These are phyloP conservation scores for Oryza glaberrima DNA, from an alignment of 176 grass and related monocot genomes.

Conservation along the genomic window DNA sequence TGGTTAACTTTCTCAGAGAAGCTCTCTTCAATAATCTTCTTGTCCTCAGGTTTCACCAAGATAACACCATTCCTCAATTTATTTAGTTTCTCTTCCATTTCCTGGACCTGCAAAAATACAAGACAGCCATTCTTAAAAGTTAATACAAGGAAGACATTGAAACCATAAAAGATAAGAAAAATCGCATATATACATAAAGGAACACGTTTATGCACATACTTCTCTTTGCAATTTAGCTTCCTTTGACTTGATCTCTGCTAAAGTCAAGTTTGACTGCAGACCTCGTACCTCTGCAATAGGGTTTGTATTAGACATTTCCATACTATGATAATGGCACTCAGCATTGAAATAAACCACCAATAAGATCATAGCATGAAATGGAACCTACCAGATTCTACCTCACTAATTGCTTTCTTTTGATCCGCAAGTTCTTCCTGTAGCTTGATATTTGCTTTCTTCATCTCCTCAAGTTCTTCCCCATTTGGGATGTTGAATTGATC, in stretches of 20 bases:
- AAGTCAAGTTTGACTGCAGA: conserved; percentile 91
- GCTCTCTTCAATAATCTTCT: conserved; percentile 77
- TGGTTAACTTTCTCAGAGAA: conserved; percentile 84
- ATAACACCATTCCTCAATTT: conserved; percentile 73
- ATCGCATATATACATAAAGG: not conserved
- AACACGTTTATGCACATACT: conserved; percentile 43
- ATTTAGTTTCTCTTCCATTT: conserved; percentile 85
- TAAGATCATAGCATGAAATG: not conserved
- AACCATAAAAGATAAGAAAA: conserved; percentile 14
- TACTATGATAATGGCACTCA: conserved; percentile 11
- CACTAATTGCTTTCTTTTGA: conserved; percentile 82
- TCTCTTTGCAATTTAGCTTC: conserved; percentile 72
- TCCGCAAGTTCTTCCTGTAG: conserved; percentile 70
- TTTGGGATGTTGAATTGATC: conserved; percentile 93
- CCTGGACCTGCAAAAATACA: conserved; percentile 55
- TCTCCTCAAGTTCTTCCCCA: conserved; percentile 83
- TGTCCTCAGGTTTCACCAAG: conserved; percentile 95
- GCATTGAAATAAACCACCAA: not conserved
- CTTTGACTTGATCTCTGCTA: conserved; percentile 75
- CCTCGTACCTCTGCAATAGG: conserved; percentile 66
- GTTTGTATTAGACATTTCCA: conserved; percentile 42
- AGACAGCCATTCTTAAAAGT: not conserved
- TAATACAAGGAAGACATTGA: not conserved
- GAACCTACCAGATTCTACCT: conserved; percentile 79
- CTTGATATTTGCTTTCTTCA: conserved; percentile 83